Evolutionary conservation across 306 rosid genomes (phyloP).

Genomic region (Clitoria ternatea): DNA sequence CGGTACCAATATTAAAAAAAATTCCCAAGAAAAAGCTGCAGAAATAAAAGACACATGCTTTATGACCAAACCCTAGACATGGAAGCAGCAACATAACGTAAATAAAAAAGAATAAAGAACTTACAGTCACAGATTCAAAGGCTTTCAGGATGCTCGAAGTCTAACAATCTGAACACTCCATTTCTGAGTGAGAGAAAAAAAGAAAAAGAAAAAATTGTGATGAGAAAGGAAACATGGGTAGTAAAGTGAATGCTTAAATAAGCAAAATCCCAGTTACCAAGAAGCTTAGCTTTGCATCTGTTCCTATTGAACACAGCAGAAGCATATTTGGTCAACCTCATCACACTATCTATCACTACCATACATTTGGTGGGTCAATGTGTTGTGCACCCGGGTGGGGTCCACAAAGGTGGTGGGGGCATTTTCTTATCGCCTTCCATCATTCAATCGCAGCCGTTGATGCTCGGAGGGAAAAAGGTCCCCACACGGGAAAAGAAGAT

Average conservation of each 20-base stretch:
- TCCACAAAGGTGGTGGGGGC: conserved; percentile 26
- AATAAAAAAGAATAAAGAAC: conserved; percentile 22
- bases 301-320: conserved; percentile 20
- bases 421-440: conserved; percentile 21
- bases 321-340: conserved; percentile 45
- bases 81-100: neutral
- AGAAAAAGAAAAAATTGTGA: neutral
- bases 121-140: conserved; percentile 42
- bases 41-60: neutral
- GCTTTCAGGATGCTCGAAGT: conserved; percentile 32
- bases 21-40: neutral
- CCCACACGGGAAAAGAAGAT: neutral
- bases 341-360: conserved; percentile 30
- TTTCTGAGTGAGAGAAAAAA: neutral
- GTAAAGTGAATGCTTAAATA: conserved; percentile 31
- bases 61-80: conserved; percentile 24
- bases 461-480: neutral
- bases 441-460: conserved; percentile 30
- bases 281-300: neutral
- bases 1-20: neutral
- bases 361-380: conserved; percentile 31
- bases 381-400: neutral
- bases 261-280: conserved; percentile 23
- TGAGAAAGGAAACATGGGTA: conserved; percentile 28
- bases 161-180: conserved; percentile 25